Base-by-base conservation (phyloP, 208 protist species). In the Acanthamoeba sp. region DNA sequence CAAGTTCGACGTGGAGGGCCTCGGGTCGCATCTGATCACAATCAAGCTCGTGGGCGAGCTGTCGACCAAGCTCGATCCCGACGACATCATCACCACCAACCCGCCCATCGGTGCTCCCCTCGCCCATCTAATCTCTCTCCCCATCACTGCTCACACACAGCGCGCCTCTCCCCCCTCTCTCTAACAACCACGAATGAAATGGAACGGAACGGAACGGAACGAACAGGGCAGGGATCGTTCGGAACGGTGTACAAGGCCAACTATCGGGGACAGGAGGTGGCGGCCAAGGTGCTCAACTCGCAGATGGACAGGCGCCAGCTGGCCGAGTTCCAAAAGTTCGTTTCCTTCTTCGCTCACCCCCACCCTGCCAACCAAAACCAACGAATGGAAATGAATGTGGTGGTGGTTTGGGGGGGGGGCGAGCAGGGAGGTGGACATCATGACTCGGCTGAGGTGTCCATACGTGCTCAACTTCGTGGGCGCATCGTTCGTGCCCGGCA, bases 181-280 rank as follows among this genome's bases (percentile, higher is more conserved):
- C n/a, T n/a, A n/a, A n/a, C n/a, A n/a, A n/a, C n/a, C n/a, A n/a
- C n/a, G n/a, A n/a, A 73, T 73, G 34, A 73, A 38, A 73, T 12
- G 45, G 9, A 50, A 50, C 45, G 45, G 9, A 50, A 50, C 12
- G 45, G 45, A 50, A 50, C 12, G 45, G 45, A n/a, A n/a, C 45
- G 45, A 22, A 71, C 85, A 91, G 85, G 85, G 38, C 52, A 73
- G 45, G 85, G 85, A 66, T 76, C 57, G 57, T 91, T 91, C 42
- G 85, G 85, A 24, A 91, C 85, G 34, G 85, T 91, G 85, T 91
- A 71, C 85, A 91, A 91, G 85, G 85, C 85, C 24, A 91, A 45
- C 55, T 91, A 91, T 27, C 85, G 85, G n/a, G 85, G 85, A 69
- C 85, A 91, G 57, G 85, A 91, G 62, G 85, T 91, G 52, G 85